Percentiles rank a stretch among this genome's conserved stretches.
Conservation (phyloP, 1,139 yeast genomes). For the Spencermartinsiella ligniputridi region DNA sequence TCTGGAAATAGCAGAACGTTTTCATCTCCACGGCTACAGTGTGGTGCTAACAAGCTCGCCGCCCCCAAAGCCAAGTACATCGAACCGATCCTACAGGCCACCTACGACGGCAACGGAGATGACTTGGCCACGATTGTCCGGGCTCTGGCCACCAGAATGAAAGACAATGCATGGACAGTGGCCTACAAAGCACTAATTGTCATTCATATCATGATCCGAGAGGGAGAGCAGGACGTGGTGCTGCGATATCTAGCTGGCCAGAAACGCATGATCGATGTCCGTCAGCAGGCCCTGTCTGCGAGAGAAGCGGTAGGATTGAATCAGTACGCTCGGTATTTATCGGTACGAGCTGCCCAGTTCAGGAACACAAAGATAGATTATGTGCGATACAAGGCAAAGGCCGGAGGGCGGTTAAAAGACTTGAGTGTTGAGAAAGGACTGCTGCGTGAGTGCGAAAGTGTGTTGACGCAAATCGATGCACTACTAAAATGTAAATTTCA, state of each 20-base stretch:
- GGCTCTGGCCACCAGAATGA: slow-evolving; percentile 55
- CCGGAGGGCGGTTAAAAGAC: slow-evolving; percentile 61
- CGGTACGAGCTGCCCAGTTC: slow-evolving; percentile 64
- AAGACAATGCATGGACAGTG: slow-evolving; percentile 79
- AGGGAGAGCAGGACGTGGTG: slow-evolving; percentile 73
- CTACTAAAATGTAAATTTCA: slow-evolving; percentile 69
- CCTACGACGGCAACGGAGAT: slow-evolving; percentile 47
- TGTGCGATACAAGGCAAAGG: slow-evolving; percentile 51
- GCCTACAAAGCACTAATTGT: slow-evolving; percentile 83
- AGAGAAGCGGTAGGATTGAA: slow-evolving; percentile 60
- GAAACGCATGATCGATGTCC: slow-evolving; percentile 54
- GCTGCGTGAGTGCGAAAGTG: slow-evolving; percentile 78
- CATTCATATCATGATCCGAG: slow-evolving; percentile 85
- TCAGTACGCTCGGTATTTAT: slow-evolving; percentile 69
- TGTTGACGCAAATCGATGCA: slow-evolving; percentile 74
- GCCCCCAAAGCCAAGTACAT: slow-evolving; percentile 96
- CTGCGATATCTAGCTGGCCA: slow-evolving; percentile 59
- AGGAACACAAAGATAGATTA: slow-evolving; percentile 61
- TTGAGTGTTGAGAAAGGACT: slow-evolving; percentile 75
- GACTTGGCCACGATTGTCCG: slow-evolving; percentile 68
- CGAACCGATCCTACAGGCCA: slow-evolving; percentile 84
- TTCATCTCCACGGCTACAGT: too few species aligned
- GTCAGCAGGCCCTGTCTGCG: slow-evolving; percentile 30
- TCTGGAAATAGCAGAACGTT: too few species aligned
- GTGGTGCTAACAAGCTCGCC: slow-evolving; percentile 57